Evolutionary conservation across 768 basidiomycete species (phyloP), one percentile per base, ranked within the genome.

Genomic region (Pleurotus platypus): DNA sequence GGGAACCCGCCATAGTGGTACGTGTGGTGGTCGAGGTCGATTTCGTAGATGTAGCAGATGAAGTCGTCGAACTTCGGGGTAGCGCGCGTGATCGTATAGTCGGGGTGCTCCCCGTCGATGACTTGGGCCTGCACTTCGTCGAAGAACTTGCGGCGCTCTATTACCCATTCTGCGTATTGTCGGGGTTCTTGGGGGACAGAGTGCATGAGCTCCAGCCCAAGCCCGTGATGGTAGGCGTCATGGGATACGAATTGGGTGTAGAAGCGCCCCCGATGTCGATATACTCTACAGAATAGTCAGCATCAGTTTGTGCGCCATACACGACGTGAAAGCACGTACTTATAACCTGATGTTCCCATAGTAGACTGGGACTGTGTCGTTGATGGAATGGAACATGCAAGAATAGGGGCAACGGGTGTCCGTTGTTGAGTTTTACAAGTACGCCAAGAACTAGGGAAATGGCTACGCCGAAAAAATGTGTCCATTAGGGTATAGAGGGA

Each of bases 21-120:
- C 15, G 37, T 38, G 13, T 46, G 26, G 42, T 46, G 27, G 30
- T 56, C 55, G 46, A 56, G 55, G 26, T 56, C 55, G 26, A 56
- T 46, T 16, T 56, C 55, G n/a, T 38, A 47, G 43, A 56, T 24
- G 13, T 39, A 35, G 5, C 24, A 24, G 22, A 49, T 15, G 12
- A 27, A 49, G 49, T n/a, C 26, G 15, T n/a, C 62, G 42, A 16
- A 13, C 35, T 7, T 5, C 18, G 22, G 55, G 30, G 45, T 9
- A 2, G 24, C 26, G 38, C 8, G 63, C 55, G 12, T 13, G 20
- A 54, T 43, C 13, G 15, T 20, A 13, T n/a, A 43, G 15, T 16
- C 38, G 2, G 26, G 18, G 9, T 20, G 18, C 9, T 46, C 24
- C 5, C 18, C 18, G 16, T 13, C 30, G 11, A 43, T 13, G 18